Percentiles rank a stretch among this genome's conserved stretches.
Evolutionary conservation across 1,284 basidiomycete species (phyloP).

Genomic region (Meira miltonrushii): DNA sequence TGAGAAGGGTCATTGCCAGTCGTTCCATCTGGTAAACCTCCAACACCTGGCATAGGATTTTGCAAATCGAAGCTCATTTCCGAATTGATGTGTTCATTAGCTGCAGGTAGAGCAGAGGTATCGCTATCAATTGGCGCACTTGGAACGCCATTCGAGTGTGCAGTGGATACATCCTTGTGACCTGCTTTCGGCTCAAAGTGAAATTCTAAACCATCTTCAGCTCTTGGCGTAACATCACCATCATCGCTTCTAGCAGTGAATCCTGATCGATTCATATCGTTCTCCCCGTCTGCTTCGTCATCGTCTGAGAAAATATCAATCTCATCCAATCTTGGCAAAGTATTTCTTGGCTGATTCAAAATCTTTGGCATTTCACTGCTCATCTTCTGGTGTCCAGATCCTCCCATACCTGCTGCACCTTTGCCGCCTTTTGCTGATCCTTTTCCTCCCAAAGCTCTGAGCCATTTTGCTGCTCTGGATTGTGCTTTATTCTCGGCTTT

Average conservation of each 20-base stretch:
- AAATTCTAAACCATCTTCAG: conserved; percentile 12
- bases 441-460: conserved; percentile 34
- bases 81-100: conserved; percentile 23
- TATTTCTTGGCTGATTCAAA: conserved; percentile 13
- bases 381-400: neutral
- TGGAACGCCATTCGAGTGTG: neutral
- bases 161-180: neutral
- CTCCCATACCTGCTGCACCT: conserved; percentile 2
- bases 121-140: no score
- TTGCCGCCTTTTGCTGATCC: conserved; percentile 13
- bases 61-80: conserved; percentile 45
- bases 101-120: neutral
- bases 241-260: conserved; percentile 2
- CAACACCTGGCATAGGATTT: conserved; percentile 9
- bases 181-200: neutral
- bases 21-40: neutral
- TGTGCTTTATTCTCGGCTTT: conserved; percentile 23
- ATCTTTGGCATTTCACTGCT: conserved; percentile 14
- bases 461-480: conserved; percentile 43
- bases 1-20: conserved; percentile 9
- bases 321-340: conserved; percentile 19
- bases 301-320: conserved; percentile 24
- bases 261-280: neutral
- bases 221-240: conserved; percentile 4
- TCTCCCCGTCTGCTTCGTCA: conserved; percentile 19